Base-by-base conservation (phyloP, 2,329 filamentous ascomycete genomes). In the Pseudopyricularia javanii region DNA sequence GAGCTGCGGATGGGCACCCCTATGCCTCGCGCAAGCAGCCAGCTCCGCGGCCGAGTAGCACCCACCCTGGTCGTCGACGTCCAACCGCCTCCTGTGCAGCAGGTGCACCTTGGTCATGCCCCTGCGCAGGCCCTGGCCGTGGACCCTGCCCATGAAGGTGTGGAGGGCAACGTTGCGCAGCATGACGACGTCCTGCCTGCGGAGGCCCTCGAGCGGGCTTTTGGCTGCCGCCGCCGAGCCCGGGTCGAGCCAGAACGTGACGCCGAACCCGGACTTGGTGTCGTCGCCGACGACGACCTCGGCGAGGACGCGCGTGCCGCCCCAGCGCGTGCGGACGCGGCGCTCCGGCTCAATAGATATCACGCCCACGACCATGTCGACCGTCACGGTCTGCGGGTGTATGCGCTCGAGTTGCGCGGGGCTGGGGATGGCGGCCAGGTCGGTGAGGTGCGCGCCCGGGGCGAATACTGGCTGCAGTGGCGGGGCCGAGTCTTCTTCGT, bases 221-320 rank as follows among this genome's bases (percentile, higher is more conserved):
- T 55, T 49, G 14, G 52, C 40, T 60, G 71, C 57, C 3, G 52
- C 17, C 2, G 49, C 28, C 9, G 49, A 2, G 5, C 28, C 4
- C 4, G 17, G 15, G 12, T 34, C 57, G 2, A 95, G 70, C 91
- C 91, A 97, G 64, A 95, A 89, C 3, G 86, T 91, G 53, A 96
- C 74, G 28, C 76, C 80, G 67, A 96, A 95, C 2, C 85, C 86
- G 0, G 87, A 80, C 57, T 76, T 80, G 0, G 90, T 95, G 51
- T 95, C 87, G 64, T 97, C 91, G 5, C 87, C 91, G 1, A 96
- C 81, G 1, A 91, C 72, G 2, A 93, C 66, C 65, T 95, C 89
- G 40, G 91, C 71, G 3, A 95, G 74, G 6, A 86, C 78, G 51
- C 84, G 74, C 7, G 73, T 72, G 11, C 69, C 67, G 26, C 83